Conservation (phyloP, 2,329 filamentous ascomycete species). For the Setomelanomma holmii region DNA sequence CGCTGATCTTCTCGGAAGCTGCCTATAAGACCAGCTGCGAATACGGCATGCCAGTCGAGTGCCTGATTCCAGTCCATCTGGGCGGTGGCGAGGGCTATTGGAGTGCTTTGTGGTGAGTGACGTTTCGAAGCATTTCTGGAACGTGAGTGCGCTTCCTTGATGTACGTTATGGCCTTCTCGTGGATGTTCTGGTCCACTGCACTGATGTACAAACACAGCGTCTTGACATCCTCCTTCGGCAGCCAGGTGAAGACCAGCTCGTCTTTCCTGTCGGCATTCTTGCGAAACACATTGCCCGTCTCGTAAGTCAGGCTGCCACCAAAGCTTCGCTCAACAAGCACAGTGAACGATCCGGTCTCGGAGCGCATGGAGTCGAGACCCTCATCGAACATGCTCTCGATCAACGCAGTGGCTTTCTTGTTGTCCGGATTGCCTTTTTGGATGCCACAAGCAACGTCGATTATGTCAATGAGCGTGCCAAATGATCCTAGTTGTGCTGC, state of each 20-base stretch:
- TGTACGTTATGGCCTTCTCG: constrained; percentile 62
- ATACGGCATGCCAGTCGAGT: constrained; percentile 71
- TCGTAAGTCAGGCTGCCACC: constrained; percentile 46
- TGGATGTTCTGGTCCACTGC: constrained; percentile 63
- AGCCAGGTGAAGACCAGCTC: constrained; percentile 66
- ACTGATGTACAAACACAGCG: constrained; percentile 65
- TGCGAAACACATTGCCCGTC: constrained; percentile 55
- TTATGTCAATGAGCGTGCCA: constrained; percentile 68
- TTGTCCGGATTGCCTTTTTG: constrained; percentile 66
- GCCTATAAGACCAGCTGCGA: constrained; percentile 74
- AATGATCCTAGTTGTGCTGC: constrained; percentile 71
- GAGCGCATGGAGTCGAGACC: constrained; percentile 46
- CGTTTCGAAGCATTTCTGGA: constrained; percentile 49
- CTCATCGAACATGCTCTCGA: constrained; percentile 61
- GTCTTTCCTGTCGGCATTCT: constrained; percentile 45
- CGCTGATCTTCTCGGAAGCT: constrained; percentile 76
- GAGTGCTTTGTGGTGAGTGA: constrained; percentile 21
- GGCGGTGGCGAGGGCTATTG: constrained; percentile 29
- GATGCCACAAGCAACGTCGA: constrained; percentile 75
- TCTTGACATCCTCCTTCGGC: constrained; percentile 65
- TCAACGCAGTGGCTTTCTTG: constrained; percentile 63
- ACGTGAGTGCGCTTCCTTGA: constrained; percentile 63
- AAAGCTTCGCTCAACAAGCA: constrained; percentile 49
- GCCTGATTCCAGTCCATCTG: constrained; percentile 69
- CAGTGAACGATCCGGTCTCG: constrained; percentile 48